phyloP scores from a whole-genome alignment of 2,329 filamentous ascomycete species.

The Cladobotryum protrusum region DNA sequence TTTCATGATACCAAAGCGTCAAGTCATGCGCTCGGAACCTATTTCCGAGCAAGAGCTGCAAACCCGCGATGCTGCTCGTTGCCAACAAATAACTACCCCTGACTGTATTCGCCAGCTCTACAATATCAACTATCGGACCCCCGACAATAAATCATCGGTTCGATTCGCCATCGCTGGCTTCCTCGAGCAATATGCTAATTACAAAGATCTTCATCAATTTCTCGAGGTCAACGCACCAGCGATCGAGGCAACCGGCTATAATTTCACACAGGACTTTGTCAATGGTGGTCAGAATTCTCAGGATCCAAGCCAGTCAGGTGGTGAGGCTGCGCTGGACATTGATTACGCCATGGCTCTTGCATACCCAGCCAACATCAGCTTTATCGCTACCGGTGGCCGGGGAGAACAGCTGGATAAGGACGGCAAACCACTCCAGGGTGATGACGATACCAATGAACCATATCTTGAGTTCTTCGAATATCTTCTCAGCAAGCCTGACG shows the following conservation, averaged over 20 bases:
- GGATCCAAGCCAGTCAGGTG: slow-evolving; percentile 26
- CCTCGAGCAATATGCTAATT: slow-evolving; percentile 42
- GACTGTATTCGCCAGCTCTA: slow-evolving; percentile 40
- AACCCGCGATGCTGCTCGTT: neutral
- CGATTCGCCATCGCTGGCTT: slow-evolving; percentile 44
- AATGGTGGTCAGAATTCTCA: slow-evolving; percentile 42
- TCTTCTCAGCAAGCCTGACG: slow-evolving; percentile 38
- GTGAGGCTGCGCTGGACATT: slow-evolving; percentile 43
- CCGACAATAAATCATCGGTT: slow-evolving; percentile 26
- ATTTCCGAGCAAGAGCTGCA: neutral
- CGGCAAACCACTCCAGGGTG: slow-evolving; percentile 27
- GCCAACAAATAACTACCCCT: slow-evolving; percentile 25
- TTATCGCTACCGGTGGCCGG: slow-evolving; percentile 40
- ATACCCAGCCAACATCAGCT: slow-evolving; percentile 39
- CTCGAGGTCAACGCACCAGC: slow-evolving; percentile 30
- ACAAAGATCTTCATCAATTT: slow-evolving; percentile 36
- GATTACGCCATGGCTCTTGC: slow-evolving; percentile 42
- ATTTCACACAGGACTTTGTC: slow-evolving; percentile 34
- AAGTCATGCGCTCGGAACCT: slow-evolving; percentile 14
- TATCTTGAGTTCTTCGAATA: slow-evolving; percentile 49
- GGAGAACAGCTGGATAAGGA: slow-evolving; percentile 34
- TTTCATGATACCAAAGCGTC: slow-evolving; percentile 39
- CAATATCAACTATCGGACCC: slow-evolving; percentile 33
- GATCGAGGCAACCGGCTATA: slow-evolving; percentile 27
- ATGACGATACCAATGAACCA: slow-evolving; percentile 43